phyloP scores from a whole-genome alignment of 495 filamentous ascomycete genomes.

The Neurospora sp. region DNA sequence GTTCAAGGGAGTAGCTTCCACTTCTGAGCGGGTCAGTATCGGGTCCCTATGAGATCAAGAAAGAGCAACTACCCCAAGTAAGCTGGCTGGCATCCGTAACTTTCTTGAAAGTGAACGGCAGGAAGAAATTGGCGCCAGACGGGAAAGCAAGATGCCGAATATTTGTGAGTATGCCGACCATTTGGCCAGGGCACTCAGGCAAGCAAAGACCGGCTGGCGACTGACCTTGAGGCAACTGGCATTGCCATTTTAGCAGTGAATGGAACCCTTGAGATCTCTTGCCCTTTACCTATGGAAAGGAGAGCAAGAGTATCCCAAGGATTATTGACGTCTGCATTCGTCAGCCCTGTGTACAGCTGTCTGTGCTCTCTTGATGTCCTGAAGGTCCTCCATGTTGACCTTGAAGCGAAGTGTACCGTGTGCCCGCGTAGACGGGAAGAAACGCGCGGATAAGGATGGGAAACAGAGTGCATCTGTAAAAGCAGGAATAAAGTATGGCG shows the following conservation, averaged over 20 bases:
- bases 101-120: background rate
- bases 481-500: background rate
- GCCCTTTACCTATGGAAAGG: background rate
- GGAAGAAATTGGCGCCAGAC: background rate
- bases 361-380: background rate
- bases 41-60: background rate
- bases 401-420: background rate
- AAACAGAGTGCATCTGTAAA: background rate
- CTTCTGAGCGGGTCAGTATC: background rate
- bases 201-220: background rate
- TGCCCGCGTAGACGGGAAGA: background rate
- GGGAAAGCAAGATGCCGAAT: background rate
- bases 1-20: background rate
- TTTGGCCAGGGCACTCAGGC: background rate
- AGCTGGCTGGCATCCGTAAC: background rate
- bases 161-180: background rate
- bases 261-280: background rate
- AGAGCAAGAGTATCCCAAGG: background rate
- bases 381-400: background rate
- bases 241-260: background rate
- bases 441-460: background rate
- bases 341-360: background rate
- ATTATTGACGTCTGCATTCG: background rate
- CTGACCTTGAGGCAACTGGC: background rate
- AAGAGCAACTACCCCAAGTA: background rate